phyloP scores from a whole-genome alignment of 2,329 filamentous ascomycete species.

The Setomelanomma holmii region DNA sequence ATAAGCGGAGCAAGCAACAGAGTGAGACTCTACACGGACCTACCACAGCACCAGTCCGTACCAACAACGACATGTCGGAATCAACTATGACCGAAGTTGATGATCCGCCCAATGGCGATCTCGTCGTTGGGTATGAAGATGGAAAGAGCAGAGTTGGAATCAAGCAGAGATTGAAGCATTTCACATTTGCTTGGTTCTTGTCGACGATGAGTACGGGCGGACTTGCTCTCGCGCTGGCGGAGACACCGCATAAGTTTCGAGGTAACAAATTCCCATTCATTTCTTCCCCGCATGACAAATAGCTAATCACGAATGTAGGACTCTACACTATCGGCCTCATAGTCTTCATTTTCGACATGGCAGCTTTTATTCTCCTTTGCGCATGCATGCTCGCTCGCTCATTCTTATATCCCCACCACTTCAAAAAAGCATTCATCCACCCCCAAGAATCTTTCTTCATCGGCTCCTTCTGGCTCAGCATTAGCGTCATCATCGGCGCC shows the following conservation, averaged over 20 bases:
- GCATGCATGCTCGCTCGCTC: conserved; percentile 48
- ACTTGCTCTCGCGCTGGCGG: conserved; percentile 50
- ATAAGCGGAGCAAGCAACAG: neutral
- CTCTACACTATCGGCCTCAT: conserved; percentile 58
- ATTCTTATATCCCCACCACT: conserved; percentile 47
- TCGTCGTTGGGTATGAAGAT: neutral
- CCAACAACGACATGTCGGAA: neutral
- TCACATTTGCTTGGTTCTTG: conserved; percentile 56
- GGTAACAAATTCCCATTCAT: conserved; percentile 14
- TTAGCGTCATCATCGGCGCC: conserved; percentile 47
- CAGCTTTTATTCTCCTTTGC: conserved; percentile 48
- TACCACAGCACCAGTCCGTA: neutral
- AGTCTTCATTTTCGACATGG: conserved; percentile 58
- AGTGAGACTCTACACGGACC: neutral
- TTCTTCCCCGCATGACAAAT: neutral
- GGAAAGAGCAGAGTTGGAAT: conserved; percentile 10
- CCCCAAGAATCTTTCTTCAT: conserved; percentile 58
- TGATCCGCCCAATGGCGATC: neutral
- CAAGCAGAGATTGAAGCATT: conserved; percentile 41
- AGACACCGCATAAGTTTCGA: conserved; percentile 51
- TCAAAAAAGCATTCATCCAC: conserved; percentile 53
- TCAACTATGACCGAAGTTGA: neutral
- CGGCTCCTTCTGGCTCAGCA: conserved; percentile 48
- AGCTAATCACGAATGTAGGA: conserved; percentile 39
- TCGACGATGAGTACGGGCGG: conserved; percentile 57